Evolutionary conservation across 2,329 filamentous ascomycete species (phyloP), one percentile per base, ranked within the genome.

Genomic region (Penicillium sp.): DNA sequence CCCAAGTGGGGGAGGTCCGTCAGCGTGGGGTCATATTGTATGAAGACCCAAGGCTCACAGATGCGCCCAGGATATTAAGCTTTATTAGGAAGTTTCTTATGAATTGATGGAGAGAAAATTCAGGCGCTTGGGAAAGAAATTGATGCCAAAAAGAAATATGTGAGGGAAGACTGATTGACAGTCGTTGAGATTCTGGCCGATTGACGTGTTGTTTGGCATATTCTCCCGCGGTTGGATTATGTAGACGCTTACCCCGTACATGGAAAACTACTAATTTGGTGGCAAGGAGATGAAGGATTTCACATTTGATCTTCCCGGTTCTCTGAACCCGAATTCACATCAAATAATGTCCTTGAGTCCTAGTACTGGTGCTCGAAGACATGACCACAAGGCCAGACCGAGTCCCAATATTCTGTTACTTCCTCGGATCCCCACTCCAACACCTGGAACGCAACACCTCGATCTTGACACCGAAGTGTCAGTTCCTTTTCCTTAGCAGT

Each of bases 1-100:
- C 38, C 26, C 43, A 57, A 54, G 61, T 61, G 64, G 60, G 58
- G 62, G 35, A 22, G 19, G 19, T 22, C 19, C 26, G 35, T 40
- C 35, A 25, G 14, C 30, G 55, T 43, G 57, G 48, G 57, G 51
- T 59, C 45, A 0, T 37, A 55, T 14, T 33, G 1, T 11, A 22
- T 6, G 46, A 35, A 40, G 13, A 37, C 26, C 25, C n/a, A 30
- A 7, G 14, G 26, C 25, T 13, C 25, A 16, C 2, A n/a, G 14
- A 30, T 14, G 25, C 40, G 7, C 13, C 14, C 16, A 16, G 11
- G 25, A 28, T 10, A 16, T 13, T 2, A 16, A 8, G 16, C 3
- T 16, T 3, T 16, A 8, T 14, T 14, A 48, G n/a, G 5, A 16
- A 46, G 16, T 1, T 26, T 1, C 4, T 26, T 45, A 6, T 45